Evolutionary conservation across 306 rosid genomes (phyloP).

Genomic region (Psophocarpus tetragonolobus): DNA sequence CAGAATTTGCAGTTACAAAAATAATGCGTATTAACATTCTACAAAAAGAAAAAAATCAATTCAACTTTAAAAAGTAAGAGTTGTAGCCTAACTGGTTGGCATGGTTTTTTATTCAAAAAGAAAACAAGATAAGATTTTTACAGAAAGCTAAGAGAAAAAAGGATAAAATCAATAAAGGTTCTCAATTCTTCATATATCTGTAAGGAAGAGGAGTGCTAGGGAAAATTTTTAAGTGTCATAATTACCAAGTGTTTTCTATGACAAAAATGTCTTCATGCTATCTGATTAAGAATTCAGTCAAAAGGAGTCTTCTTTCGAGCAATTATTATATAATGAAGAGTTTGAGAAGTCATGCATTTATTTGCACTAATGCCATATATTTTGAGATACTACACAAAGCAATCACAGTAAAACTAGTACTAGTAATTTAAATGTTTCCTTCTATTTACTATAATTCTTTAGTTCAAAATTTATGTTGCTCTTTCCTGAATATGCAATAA

Average conservation of each 20-base stretch:
- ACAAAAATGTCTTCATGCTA: not conserved
- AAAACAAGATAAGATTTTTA: not conserved
- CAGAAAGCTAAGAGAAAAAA: not conserved
- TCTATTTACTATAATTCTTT: not conserved
- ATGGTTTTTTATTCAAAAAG: not conserved
- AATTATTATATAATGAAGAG: not conserved
- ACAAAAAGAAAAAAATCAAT: not conserved
- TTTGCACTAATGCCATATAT: not conserved
- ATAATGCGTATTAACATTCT: not conserved
- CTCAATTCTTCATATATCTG: not conserved
- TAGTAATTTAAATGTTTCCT: not conserved
- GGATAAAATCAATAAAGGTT: not conserved
- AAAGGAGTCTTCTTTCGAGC: not conserved
- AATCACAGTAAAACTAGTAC: not conserved
- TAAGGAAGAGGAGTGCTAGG: no score
- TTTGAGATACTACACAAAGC: not conserved
- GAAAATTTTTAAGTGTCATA: not conserved
- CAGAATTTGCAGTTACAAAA: slow-evolving; percentile 8
- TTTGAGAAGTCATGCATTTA: slow-evolving; percentile 11
- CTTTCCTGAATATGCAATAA: not conserved
- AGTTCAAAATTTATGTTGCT: not conserved
- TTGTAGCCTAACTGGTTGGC: not conserved
- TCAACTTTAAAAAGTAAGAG: slow-evolving; percentile 5
- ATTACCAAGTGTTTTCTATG: not conserved
- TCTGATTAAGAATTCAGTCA: not conserved